Evolutionary conservation across 2,329 filamentous ascomycete species (phyloP), one percentile per base, ranked within the genome.

Genomic region (Sclerotinia glacialis): DNA sequence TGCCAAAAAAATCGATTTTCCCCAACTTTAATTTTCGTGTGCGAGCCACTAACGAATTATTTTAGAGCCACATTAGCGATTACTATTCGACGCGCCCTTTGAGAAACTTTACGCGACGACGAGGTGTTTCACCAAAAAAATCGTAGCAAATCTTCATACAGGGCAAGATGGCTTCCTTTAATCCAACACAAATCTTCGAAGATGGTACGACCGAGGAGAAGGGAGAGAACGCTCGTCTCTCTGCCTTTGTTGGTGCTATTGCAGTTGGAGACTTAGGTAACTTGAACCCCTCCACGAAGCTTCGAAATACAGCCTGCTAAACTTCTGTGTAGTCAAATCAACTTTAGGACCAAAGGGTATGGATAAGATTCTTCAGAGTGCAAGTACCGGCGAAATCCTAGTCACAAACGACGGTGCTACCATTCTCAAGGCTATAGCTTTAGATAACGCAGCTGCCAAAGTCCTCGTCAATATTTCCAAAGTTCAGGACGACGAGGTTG

Each of bases 391-490:
- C 75, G 92, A 98, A 76, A 97, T 98, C 75, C 91, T 98, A 87
- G 95, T 99, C 70, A 99, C 95, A 68, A 99, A 99, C 80, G 95
- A 99, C 80, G 95, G 95, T 77, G 95, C 95, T 70, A 99, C 95
- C 31, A 99, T 99, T 73, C 86, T 99, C 71, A 99, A 99, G 81
- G 92, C 94, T 64, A 99, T 99, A 79, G 95, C 95, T 53, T 89
- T 99, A 76, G 95, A 99, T 80, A 99, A 99, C 78, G 95, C 95
- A 53, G 95, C 95, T 28, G 95, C 95, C 65, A 99, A 99, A 82
- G 95, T 99, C 6, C 85, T 99, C 53, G 95, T 99, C 77, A 99
- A 99, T 79, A 98, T 99, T 75, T 98, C 94, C 70, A 99, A 99
- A 82, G 95, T 99, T 7, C 95, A 99, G 79, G 95, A 99, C 76